Base-by-base conservation (phyloP, 257 asterid species). In the Solanum stenotomum region DNA sequence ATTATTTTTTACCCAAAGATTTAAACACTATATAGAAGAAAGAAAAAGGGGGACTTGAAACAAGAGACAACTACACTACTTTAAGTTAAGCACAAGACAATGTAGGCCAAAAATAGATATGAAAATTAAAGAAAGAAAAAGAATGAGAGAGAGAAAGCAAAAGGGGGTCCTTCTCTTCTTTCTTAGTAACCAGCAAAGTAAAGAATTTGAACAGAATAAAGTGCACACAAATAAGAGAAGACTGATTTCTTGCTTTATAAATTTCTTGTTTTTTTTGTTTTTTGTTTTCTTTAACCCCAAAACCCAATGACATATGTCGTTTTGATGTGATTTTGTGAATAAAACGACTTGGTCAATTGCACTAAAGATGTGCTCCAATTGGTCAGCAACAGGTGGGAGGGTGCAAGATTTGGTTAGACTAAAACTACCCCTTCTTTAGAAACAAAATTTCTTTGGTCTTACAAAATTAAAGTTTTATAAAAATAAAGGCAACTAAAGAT, bases 131-230 rank as follows among this genome's bases (percentile, higher is more conserved):
- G 88, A 79, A 72, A 35, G 90, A 86, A 90, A 89, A 89, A 89
- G 91, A 85, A 87, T 76, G 44, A 79, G 92, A 88, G 93, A 86
- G 91, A 87, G 68, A 77, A 87, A 25, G 87, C 29, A 42, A 61
- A 82, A 81, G 84, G 82, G 85, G 85, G 87, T 44, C 75, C 90
- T 88, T 87, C 90, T 84, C 83, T 88, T 87, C 91, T 91, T 92
- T 77, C 85, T 89, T 77, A 89, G 93, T 90, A 89, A 91, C 90
- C 70, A 90, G 93, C 94, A 92, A 93, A 88, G 95, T 90, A 92
- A 92, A 92, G 91, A 91, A 93, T 92, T 95, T 95, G 94, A 94
- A 93, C 92, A 91, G 96, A 96, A 94, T 95, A 95, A 96, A 95
- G 98, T 88, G 91, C 91, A 59, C 90, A 68, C 22, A 85, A 84